Base-by-base conservation (phyloP, 164 flowering plant species). In the Liquidambar formosana region DNA sequence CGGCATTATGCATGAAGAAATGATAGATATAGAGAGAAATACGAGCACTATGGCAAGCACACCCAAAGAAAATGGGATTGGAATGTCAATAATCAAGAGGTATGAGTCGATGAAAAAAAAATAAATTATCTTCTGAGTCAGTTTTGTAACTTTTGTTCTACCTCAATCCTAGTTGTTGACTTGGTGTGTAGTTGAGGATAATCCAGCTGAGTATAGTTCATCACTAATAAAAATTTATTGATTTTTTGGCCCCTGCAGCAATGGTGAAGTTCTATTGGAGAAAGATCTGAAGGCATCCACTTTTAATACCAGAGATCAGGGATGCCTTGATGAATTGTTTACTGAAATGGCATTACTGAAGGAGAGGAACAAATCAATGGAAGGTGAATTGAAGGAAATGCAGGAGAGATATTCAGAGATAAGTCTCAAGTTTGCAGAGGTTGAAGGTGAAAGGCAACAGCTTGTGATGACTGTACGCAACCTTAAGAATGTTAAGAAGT, bases 361-460 rank as follows among this genome's bases (percentile, higher is more conserved):
- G 83, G 88, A 82, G 54, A 82, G 68, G 73, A 91, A 92, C 75
- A 60, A 71, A 43, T 68, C 69, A 9, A 89, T 91, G 97, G 99
- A 87, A 81, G 75, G 25, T 23, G 99, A 95, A 75, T 82, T 92
- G 73, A 88, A 89, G 79, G 99, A 93, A 45, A 86, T 93, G 93
- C 97, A 89, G 71, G 91, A 80, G 74, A 87, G 97, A 78, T 95
- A 95, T 68, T 95, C 97, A 64, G 97, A 85, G 56, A 83, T 88
- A 74, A 95, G 99, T 75, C 91, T 95, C 73, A 91, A 80, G 71
- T 94, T 94, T 77, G 99, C 97, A 52, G 99, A 92, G 79, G 97
- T 94, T 21, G 99, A 95, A 77, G 97, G 97, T 10, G 97, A 95
- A 83, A 82, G 99, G 69, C 97, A 92, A 75, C 69, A 80, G 77